Conservation (phyloP, 2,329 filamentous ascomycete species). For the Ophiostoma novo-ulmi region DNA sequence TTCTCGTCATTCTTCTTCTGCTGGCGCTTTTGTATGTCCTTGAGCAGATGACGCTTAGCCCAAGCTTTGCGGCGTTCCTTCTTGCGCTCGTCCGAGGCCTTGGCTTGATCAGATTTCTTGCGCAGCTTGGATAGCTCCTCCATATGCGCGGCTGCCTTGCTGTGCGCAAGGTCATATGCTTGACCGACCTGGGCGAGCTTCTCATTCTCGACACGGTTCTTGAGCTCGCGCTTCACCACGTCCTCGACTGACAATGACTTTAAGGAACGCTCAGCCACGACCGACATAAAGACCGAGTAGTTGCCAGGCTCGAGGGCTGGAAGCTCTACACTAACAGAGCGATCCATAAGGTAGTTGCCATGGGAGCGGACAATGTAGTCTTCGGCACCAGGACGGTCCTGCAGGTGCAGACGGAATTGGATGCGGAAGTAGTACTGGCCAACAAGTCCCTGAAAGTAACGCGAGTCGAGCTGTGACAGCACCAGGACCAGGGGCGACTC, state of each 20-base stretch:
- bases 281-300: conserved; percentile 70
- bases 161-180: conserved; percentile 65
- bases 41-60: conserved; percentile 38
- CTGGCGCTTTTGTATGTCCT: conserved; percentile 38
- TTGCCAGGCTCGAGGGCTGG: conserved; percentile 63
- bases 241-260: conserved; percentile 54
- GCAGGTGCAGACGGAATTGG: conserved; percentile 49
- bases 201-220: conserved; percentile 62
- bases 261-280: conserved; percentile 59
- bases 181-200: conserved; percentile 68
- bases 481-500: conserved; percentile 51
- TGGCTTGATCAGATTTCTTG: conserved; percentile 47
- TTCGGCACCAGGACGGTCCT: conserved; percentile 40
- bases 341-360: conserved; percentile 56
- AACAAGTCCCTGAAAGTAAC: conserved; percentile 53
- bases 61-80: conserved; percentile 38
- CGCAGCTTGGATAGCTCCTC: conserved; percentile 43
- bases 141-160: conserved; percentile 44
- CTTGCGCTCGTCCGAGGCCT: conserved; percentile 43
- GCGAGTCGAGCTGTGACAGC: conserved; percentile 52
- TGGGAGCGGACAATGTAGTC: conserved; percentile 54
- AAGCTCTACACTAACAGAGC: conserved; percentile 72
- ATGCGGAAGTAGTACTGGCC: conserved; percentile 53
- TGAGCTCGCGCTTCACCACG: conserved; percentile 60
- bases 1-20: conserved; percentile 42